Evolutionary conservation across 2,329 filamentous ascomycete species (phyloP), one percentile per base, ranked within the genome.

Genomic region (Fusarium sp.): DNA sequence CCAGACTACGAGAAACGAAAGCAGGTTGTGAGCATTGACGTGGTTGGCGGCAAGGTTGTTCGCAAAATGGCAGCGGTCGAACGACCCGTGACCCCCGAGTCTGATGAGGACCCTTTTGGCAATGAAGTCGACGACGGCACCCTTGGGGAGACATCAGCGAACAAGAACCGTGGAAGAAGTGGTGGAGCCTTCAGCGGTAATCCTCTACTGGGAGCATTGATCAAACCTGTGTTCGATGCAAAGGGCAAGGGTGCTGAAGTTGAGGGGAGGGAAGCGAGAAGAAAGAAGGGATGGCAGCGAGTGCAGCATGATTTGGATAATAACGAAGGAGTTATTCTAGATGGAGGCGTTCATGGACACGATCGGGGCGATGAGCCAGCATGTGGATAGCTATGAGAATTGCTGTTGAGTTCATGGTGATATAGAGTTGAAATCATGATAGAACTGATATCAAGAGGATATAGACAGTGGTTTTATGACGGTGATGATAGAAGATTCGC

Each of bases 1-100:
- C 93, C 94, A 0, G 94, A 97, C 66, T 97, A 94, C 79, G 94
- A 98, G 82, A 97, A 95, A 85, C 87, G 93, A 61, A 89, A 87
- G 72, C 91, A 96, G 63, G 91, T 98, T 2, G 87, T 97, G 70
- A 95, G 92, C 75, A 92, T 97, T 64, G 93, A 97, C 77, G 82
- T 97, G 1, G 89, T 90, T 11, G 91, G 91, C 1, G 91, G 91
- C 20, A 94, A 91, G 73, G 89, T 97, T 5, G 89, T 96, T 7
- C 88, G 87, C 63, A 88, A 88, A 71, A 93, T 93, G 86, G 88
- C 86, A 18, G 86, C 89, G 7, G 78, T 87, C 21, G 89, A 91
- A 66, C 82, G 86, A 46, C 88, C 86, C 6, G 81, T 80, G 6
- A 87, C 84, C 9, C 89, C 89, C 1, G 82, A 83, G 10, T 70